Percentiles rank a stretch among this genome's conserved stretches.
phyloP scores from a whole-genome alignment of 495 filamentous ascomycete genomes.

The Aspergillus saccharolyticus region DNA sequence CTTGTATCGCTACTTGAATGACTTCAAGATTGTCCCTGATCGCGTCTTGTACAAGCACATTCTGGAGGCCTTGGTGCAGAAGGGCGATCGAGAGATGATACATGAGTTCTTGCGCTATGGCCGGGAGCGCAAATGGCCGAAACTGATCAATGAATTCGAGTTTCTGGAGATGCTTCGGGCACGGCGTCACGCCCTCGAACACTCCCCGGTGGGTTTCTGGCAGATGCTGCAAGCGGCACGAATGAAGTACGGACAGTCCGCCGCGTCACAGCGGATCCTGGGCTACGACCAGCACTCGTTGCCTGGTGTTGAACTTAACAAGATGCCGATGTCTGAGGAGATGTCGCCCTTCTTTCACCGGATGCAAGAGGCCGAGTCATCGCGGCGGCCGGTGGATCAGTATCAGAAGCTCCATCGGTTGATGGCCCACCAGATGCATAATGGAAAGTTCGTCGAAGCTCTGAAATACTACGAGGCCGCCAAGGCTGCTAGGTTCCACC shows the following conservation, averaged over 20 bases:
- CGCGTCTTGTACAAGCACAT: slow-evolving; percentile 39
- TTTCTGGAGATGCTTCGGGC: slow-evolving; percentile 25
- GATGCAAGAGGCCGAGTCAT: slow-evolving; percentile 22
- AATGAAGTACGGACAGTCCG: slow-evolving; percentile 25
- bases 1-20: slow-evolving; percentile 29
- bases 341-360: slow-evolving; percentile 24
- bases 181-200: slow-evolving; percentile 30
- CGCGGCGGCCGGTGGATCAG: slow-evolving; percentile 26
- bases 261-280: slow-evolving; percentile 34
- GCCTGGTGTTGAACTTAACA: slow-evolving; percentile 18
- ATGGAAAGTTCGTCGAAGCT: slow-evolving; percentile 29
- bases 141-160: slow-evolving; percentile 24
- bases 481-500: slow-evolving; percentile 19
- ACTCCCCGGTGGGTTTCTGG: slow-evolving; percentile 38
- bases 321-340: slow-evolving; percentile 15
- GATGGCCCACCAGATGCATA: slow-evolving; percentile 37
- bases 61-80: slow-evolving; percentile 37
- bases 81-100: slow-evolving; percentile 31
- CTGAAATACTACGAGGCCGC: slow-evolving; percentile 26
- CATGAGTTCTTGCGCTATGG: slow-evolving; percentile 25
- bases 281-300: slow-evolving; percentile 31
- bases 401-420: slow-evolving; percentile 33
- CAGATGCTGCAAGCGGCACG: slow-evolving; percentile 42
- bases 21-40: slow-evolving; percentile 36
- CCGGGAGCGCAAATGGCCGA: slow-evolving; percentile 30